Evolutionary conservation across 1,284 basidiomycete species (phyloP).

Genomic region (Salmacisia buchloeana): DNA sequence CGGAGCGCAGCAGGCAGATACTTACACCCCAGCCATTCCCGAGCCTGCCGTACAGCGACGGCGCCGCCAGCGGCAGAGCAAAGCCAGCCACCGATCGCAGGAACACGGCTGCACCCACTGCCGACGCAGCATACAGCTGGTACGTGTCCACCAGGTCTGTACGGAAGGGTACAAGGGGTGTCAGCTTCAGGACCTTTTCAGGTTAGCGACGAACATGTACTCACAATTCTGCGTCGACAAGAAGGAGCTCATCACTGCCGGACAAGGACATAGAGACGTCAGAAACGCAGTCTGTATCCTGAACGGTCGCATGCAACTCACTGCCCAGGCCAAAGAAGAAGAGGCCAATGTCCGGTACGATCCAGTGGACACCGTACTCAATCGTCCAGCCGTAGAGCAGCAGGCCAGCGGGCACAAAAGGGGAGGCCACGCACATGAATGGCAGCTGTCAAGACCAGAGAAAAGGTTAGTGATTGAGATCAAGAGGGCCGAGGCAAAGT

Average conservation of each 20-base stretch:
- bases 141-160: slow-evolving; percentile 42
- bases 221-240: slow-evolving; percentile 10
- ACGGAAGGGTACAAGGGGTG: slow-evolving; percentile 28
- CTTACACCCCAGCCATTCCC: slow-evolving; percentile 44
- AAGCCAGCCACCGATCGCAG: slow-evolving; percentile 46
- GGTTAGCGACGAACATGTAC: slow-evolving; percentile 59
- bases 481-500: neutral
- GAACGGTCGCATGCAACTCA: neutral
- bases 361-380: slow-evolving; percentile 60
- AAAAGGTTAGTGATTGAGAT: neutral
- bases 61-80: slow-evolving; percentile 41
- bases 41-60: slow-evolving; percentile 34
- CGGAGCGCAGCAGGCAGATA: neutral
- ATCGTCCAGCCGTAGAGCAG: slow-evolving; percentile 66
- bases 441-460: slow-evolving; percentile 45
- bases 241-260: slow-evolving; percentile 8
- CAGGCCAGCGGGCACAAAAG: slow-evolving; percentile 60
- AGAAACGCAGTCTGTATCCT: too few species aligned
- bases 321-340: slow-evolving; percentile 14
- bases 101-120: slow-evolving; percentile 41
- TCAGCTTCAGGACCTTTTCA: slow-evolving; percentile 7
- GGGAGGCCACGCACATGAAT: slow-evolving; percentile 60
- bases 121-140: slow-evolving; percentile 46
- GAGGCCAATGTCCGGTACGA: slow-evolving; percentile 58
- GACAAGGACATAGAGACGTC: too few species aligned